Conservation (phyloP, 352 stramenopile species). For the Pseudoperonospora humuli region DNA sequence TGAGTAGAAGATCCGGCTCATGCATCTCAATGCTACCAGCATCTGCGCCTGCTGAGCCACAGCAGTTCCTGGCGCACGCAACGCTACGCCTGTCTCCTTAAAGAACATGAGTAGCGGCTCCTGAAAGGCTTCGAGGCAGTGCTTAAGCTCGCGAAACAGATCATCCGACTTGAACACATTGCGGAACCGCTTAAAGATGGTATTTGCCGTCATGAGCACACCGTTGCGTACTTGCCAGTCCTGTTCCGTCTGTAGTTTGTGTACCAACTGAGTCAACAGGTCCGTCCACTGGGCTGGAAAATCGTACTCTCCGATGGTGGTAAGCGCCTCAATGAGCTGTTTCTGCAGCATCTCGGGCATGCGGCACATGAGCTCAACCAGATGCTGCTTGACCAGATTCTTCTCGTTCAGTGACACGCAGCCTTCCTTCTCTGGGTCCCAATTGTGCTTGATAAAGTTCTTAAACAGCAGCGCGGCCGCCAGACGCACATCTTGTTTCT, state of each 20-base stretch:
- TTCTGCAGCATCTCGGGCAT: slow-evolving; percentile 89
- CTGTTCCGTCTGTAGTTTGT: slow-evolving; percentile 83
- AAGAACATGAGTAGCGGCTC: slow-evolving; percentile 70
- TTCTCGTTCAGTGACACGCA: slow-evolving; percentile 83
- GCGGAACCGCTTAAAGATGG: slow-evolving; percentile 96
- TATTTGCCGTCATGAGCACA: slow-evolving; percentile 96
- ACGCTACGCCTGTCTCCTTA: slow-evolving; percentile 51
- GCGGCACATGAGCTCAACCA: slow-evolving; percentile 98
- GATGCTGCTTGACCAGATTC: slow-evolving; percentile 92
- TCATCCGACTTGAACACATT: slow-evolving; percentile 95
- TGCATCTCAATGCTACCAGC: slow-evolving; percentile 81
- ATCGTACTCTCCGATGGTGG: slow-evolving; percentile 95
- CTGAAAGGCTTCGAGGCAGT: slow-evolving; percentile 91
- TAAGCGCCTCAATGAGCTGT: slow-evolving; percentile 95
- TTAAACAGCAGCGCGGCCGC: slow-evolving; percentile 90
- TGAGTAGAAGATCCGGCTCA: slow-evolving; percentile 97
- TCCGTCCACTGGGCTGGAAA: slow-evolving; percentile 96
- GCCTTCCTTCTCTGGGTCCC: slow-evolving; percentile 86
- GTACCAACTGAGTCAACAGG: slow-evolving; percentile 91
- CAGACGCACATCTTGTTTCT: slow-evolving; percentile 62
- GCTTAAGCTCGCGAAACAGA: slow-evolving; percentile 93
- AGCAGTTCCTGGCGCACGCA: slow-evolving; percentile 33
- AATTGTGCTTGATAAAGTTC: slow-evolving; percentile 97
- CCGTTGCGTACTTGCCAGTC: slow-evolving; percentile 92
- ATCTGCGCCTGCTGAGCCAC: slow-evolving; percentile 60